Evolutionary conservation across 2,329 filamentous ascomycete species (phyloP), one percentile per base, ranked within the genome.

Genomic region (Paraphaeosphaeria minitans): DNA sequence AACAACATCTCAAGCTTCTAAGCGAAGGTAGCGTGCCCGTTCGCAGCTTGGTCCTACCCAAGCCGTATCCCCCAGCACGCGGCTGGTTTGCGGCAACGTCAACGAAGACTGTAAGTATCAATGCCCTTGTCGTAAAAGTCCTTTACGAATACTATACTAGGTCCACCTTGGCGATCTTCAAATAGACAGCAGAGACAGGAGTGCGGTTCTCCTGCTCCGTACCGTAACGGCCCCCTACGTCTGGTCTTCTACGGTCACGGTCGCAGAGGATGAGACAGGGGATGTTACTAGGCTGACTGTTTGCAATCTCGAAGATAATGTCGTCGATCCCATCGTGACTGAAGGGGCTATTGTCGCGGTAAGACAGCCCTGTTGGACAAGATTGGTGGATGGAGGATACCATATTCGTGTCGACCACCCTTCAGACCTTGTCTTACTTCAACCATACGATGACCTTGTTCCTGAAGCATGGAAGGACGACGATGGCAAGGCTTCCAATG

Each of bases 401-500:
- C 60, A 71, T 41, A 57, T 71, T 33, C 64, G 66, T 9, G 59
- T 69, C 12, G 68, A 71, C 43, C 66, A 71, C 43, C 68, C 68
- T 16, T 67, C 66, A 6, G 68, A 71, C 46, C 37, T 70, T 13
- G 60, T 64, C 1, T 3, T 66, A 6, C 33, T 70, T 16, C 24
- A 60, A 24, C 12, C 37, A 19, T 48, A 56, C 22, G 56, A 61
- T 42, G 42, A 53, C 3, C 6, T 57, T 13, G 31, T 68, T 2
- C 64, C 61, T 19, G 46, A 61, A 16, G 19, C 27, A 2, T 66
- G 64, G 62, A 61, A 53, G 41, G 51, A 9, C 19, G 33, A 37
- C 9, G 41, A 53, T 46, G 43, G 56, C 13, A 5, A 49, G 3
- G 50, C 49, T 47, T 10, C 4, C 12, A 33, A 10, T 0, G 58